Evolutionary conservation across 495 filamentous ascomycete genomes (phyloP), one percentile per base, ranked within the genome.

Genomic region (Trichoderma erinaceum): DNA sequence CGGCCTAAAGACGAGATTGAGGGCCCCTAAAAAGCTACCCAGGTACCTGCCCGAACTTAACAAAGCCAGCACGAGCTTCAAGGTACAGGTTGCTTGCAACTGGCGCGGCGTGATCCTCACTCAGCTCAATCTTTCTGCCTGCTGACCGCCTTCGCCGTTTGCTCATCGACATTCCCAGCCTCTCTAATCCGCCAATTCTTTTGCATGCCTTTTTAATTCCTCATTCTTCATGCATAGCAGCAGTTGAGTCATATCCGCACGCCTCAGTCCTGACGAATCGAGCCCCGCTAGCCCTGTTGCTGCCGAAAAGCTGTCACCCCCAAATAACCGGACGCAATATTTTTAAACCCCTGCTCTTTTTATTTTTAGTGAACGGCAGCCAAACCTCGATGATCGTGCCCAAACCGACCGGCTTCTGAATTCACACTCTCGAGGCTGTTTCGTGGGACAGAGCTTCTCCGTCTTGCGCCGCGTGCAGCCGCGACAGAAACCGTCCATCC

Each of bases 341-440:
- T 23, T 23, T 23, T 18, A 21, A 23, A 18, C 48, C 48, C 48
- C 48, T 52, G 48, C 48, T 52, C 48, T 52, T 52, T 52, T 52
- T 52, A 61, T 32, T 32, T 32, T 61, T 32, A 61, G 56, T 32
- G 56, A 27, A 15, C 56, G 29, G 56, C 56, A 32, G 25, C 56
- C 56, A 61, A 61, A 23, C 56, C 56, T 61, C 56, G 56, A 61
- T 61, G 56, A 29, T 61, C 56, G 56, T 61, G 27, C 56, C 56
- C 56, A 32, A 29, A 3, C 56, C 56, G 56, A 61, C 56, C 56
- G 25, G 13, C 12, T 61, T 61, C 56, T 61, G 29, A 15, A 16
- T 13, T 61, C 12, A 38, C 35, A 38, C 25, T 61, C 56, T 18
- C 5, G 56, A 61, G 56, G 56, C 56, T 61, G 56, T 61, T 13